Base-by-base conservation (phyloP, 305 asterid species). In the Withania somnifera region DNA sequence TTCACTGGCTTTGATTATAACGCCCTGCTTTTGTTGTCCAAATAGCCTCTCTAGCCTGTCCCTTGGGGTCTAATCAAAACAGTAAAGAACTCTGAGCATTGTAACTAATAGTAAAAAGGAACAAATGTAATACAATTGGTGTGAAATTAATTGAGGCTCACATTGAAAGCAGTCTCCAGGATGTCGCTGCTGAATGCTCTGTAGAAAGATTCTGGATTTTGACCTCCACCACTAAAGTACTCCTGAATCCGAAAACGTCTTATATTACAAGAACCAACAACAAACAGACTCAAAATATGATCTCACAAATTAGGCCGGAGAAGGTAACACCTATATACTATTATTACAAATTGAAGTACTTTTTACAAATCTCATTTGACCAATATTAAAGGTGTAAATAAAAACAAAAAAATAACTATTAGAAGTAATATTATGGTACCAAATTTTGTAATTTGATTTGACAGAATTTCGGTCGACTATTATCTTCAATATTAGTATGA, bases 121-220 rank as follows among this genome's bases (percentile, higher is more conserved):
- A 32, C 20, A 2, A 38, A 38, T 30, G 7, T 26, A 36, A 15
- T 30, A 32, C 0, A 51, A 7, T 15, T 14, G 11, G 28, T 2
- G n/a, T 11, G 28, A 7, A 36, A 58, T 58, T 67, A 38, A 11
- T 36, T 11, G 36, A 47, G 6, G 40, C 86, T 73, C 71, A 89
- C 92, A 83, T 89, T 89, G 26, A 90, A 83, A 60, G 94, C 92
- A 11, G 90, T 87, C 78, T 85, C 84, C 8, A 89, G 85, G 7
- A 89, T 71, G 34, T 86, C 89, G n/a, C 82, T 82, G 88, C 91
- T 87, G 88, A 90, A 89, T 66, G 75, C 82, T 26, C 34, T 66
- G 66, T 78, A 90, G 86, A 77, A 90, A 1, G 92, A 67, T 30
- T 82, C 88, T 17, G 88, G 83, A 40, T 90, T 88, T 73, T 80